Conservation (phyloP, 129 eudicot genomes). For the Pittosporum tobira region DNA sequence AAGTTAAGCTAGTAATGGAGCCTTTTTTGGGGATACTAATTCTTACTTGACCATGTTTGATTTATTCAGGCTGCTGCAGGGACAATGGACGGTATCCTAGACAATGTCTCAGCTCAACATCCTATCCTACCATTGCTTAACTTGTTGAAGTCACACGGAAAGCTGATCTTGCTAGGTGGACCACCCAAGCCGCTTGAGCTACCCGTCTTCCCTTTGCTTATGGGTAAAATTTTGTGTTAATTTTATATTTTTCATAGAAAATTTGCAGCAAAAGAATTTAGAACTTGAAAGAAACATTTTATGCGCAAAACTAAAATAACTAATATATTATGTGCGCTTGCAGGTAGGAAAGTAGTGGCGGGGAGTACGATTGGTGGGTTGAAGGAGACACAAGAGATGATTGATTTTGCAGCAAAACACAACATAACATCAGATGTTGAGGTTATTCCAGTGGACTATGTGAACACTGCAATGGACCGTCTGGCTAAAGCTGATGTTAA, state of each 20-base stretch:
- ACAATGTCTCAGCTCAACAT: constrained; percentile 12
- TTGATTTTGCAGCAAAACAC: too few species aligned
- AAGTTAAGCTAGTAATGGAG: too few species aligned
- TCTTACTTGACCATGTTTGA: neutral
- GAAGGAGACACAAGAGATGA: too few species aligned
- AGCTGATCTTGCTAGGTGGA: constrained; percentile 7
- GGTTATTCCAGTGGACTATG: too few species aligned
- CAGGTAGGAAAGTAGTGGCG: constrained; percentile 6
- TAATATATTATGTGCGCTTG: neutral
- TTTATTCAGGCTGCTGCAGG: constrained; percentile 5
- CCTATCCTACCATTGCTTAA: constrained; percentile 8
- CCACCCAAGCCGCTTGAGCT: too few species aligned
- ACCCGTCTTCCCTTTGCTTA: constrained; percentile 4
- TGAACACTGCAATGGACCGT: too few species aligned
- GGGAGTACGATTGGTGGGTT: constrained; percentile 10
- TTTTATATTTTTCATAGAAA: neutral
- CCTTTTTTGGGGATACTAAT: too few species aligned
- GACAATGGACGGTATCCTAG: constrained; percentile 14
- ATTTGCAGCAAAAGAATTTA: neutral
- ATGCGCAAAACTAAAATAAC: neutral
- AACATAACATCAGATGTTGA: too few species aligned
- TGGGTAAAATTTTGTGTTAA: constrained; percentile 5
- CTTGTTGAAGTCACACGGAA: constrained; percentile 9
- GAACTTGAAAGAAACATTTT: neutral
- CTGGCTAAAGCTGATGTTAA: too few species aligned